Base-by-base conservation (phyloP, 1,284 basidiomycete species). In the Calocybe gambosa region DNA sequence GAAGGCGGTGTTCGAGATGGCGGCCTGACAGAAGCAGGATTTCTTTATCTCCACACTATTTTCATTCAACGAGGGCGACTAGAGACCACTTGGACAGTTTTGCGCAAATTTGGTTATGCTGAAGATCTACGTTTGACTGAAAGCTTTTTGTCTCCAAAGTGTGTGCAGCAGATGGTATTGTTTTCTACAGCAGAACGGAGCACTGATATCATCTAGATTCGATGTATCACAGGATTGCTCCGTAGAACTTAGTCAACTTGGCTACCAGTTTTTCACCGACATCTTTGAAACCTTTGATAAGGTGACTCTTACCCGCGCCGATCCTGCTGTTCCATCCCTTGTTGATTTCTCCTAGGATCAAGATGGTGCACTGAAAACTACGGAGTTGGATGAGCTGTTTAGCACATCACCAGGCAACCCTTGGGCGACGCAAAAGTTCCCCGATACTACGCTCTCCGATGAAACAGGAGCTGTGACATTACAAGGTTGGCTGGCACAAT, bases 401-500 rank as follows among this genome's bases (percentile, higher is more conserved):
- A 85, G 83, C 54, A 98, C 95, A 4, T 93, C 93, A 13, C 94
- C 95, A 0, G 94, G 92, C 0, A 93, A 93, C 60, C 93, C 93
- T 20, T 97, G 93, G 93, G 73, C 78, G 13, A 76, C 75, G 16
- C 84, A 89, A 58, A 88, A 85, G 39, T 94, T 94, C 67, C 89
- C 91, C 0, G 88, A 93, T 57, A 94, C 86, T 1, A 95, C 93
- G 1, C 77, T 94, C 41, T 88, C 92, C 9, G 89, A 94, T 58
- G 93, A 95, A 60, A 74, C 81, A 35, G 93, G 92, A 7, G 82
- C 89, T 8, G 90, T 98, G 12, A 98, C 95, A 13, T 67, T 99
- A 41, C 95, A 98, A 67, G 93, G 93, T 5, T 99, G 95, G 95
- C 72, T 99, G 13, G 95, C 95, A 19, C 94, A 98, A 63, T 99